Base-by-base conservation (phyloP, 805 yeast species). In the Lipomyces yamanashiensis region DNA sequence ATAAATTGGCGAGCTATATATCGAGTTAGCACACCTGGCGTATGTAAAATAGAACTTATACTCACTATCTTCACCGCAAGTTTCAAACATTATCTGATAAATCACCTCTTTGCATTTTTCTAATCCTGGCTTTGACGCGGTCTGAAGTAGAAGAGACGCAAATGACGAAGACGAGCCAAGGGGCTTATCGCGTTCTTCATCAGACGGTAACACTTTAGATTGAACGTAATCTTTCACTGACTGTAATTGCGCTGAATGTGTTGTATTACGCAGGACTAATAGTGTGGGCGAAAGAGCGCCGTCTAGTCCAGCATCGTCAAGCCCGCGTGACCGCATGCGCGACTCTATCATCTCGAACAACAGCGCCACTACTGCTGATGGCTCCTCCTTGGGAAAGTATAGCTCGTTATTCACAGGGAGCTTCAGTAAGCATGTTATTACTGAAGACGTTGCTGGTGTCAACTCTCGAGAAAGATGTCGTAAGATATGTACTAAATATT, bases 81-180 rank as follows among this genome's bases (percentile, higher is more conserved):
- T 61, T 9, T 60, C 66, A 70, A 72, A 73, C 47, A 71, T 58
- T 7, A 70, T 58, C 39, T 69, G 71, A 54, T 61, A 64, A 21
- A 70, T 52, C 10, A 70, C 48, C 39, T 70, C 67, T 28, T 64
- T 54, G 17, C 59, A 50, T 36, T 67, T 67, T 36, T 61, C 52
- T 39, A 67, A 54, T 15, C 54, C 48, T 2, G 73, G 69, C 48
- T 67, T 67, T 13, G 61, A 61, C 9, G 66, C 59, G 17, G 69
- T 58, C 53, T 58, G 69, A 9, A 72, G 64, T 19, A 72, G 62
- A n/a, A 54, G 39, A 36, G 72, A 59, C 23, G 67, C 63, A 6
- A 71, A 50, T 5, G 70, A 54, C 12, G 67, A 56, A 2, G 69
- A 41, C 36, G 59, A 34, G 3, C 73, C 74, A n/a, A 72, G 59